Base-by-base conservation (phyloP, 768 basidiomycete species). In the Phaeotremella skinneri region DNA sequence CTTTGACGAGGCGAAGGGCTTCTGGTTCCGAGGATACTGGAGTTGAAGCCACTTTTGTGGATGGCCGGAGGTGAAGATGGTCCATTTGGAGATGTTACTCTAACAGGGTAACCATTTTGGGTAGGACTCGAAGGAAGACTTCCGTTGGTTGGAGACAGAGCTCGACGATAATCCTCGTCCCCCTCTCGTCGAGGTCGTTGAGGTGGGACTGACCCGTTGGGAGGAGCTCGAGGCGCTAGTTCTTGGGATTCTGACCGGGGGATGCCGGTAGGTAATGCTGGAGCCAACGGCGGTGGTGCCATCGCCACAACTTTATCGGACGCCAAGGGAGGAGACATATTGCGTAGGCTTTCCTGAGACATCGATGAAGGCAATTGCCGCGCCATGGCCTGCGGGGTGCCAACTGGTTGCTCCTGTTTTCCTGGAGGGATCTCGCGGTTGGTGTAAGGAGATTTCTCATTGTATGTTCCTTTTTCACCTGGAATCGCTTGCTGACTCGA, bases 71-170 rank as follows among this genome's bases (percentile, higher is more conserved):
- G 69, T 3, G 76, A 71, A 27, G 69, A 59, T 0, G 71, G 67
- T 13, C 59, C 48, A 17, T 59, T 59, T 2, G 73, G 70, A 2
- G 73, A 68, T 20, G 66, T 58, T 3, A 68, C 64, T 11, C 66
- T 31, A 1, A 37, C 27, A 23, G 57, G 49, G 41, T 59, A 56
- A 23, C 37, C 53, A 20, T 41, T 42, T 32, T 65, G 65, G 4
- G 52, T 59, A 3, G 74, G 72, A 55, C 64, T 68, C 13, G 56
- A 37, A 20, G 72, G 67, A 23, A 64, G 62, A 39, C 55, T 58
- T 13, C 50, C 43, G 53, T 52, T 59, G n/a, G 76, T 78, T 3
- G 90, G 87, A 1, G 90, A 90, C 79, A 83, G 82, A 2, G 88
- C 81, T 31, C 88, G 85, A 59, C 67, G 66, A 59, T 66, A 69